These are phyloP conservation scores for Zygosaccharomyces bisporus DNA, from an alignment of 805 yeast genomes.

Conservation along the genomic window DNA sequence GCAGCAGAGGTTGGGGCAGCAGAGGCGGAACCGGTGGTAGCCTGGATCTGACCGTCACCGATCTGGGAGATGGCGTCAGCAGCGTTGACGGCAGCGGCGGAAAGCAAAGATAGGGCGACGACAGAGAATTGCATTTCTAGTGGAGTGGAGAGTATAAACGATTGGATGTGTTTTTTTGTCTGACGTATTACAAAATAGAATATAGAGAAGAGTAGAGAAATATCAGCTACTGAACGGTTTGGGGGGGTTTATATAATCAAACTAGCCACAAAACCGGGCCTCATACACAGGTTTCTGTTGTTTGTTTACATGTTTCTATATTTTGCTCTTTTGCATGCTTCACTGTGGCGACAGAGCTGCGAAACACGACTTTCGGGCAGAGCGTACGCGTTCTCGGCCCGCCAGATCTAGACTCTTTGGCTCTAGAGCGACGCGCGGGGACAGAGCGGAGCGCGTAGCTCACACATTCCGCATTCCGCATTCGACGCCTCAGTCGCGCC, in stretches of 20 bases:
- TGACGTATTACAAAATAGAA: neutral
- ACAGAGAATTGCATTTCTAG: conserved; percentile 18
- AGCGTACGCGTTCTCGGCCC: neutral
- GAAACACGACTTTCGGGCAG: neutral
- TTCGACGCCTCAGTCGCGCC: too few species aligned
- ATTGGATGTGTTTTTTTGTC: conserved; percentile 10
- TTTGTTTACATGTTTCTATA: conserved; percentile 1
- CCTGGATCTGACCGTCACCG: conserved; percentile 18
- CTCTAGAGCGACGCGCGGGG: neutral
- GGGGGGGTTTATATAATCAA: conserved; percentile 7
- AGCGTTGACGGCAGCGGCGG: conserved; percentile 15
- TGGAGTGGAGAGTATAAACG: conserved; percentile 10
- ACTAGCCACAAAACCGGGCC: neutral
- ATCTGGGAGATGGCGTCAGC: conserved; percentile 18
- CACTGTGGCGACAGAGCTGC: neutral
- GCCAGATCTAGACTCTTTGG: neutral
- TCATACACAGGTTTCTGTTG: neutral
- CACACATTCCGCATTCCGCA: neutral
- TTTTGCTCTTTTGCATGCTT: neutral
- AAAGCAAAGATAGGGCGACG: conserved; percentile 17
- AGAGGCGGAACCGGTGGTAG: conserved; percentile 12
- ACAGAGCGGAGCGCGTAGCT: neutral
- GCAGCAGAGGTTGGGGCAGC: conserved; percentile 5
- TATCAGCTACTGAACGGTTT: neutral
- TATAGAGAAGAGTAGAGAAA: neutral